Base-by-base conservation (phyloP, 2,329 filamentous ascomycete species). In the Leptographium procerum region DNA sequence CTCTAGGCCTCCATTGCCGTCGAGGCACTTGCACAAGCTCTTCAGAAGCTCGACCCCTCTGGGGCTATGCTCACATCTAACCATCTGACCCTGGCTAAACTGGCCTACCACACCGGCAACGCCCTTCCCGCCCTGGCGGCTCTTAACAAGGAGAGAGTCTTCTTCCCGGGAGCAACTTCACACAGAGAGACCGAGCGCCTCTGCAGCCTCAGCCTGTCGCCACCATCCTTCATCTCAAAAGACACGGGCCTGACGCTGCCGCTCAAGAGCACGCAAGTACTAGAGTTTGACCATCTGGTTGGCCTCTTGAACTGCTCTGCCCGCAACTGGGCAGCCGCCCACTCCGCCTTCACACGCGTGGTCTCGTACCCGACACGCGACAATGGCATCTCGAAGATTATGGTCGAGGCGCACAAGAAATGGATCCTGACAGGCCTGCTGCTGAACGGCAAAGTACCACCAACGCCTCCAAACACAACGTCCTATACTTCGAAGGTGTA, bases 381-480 rank as follows among this genome's bases (percentile, higher is more conserved):
- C 24, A 75, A 77, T 34, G 78, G 82, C 40, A 77, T 83, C 14
- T 92, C 86, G 70, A 86, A 84, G 68, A 78, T 95, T 55, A 94
- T 94, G 87, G 77, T 88, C 4, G 90, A 96, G 64, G 89, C 89
- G 7, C 92, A 95, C 76, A 95, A 92, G 73, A 95, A 92, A 71
- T 96, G 90, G 88, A 69, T 95, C 10, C 74, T 99, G 19, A 79
- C 91, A 11, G 83, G 84, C 57, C 77, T 96, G 57, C 74, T 99
- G 22, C 77, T 82, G 8, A 75, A 84, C 57, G 91, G 91, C 63
- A 81, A 77, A 65, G 43, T 58, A 3, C 47, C 45, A 7, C 75
- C 76, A 5, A 73, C 75, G 2, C 87, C 88, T 1, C 74, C 77
- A 45, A 80, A 81, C 52, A 79, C 81, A 9, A 77, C 79, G 55